Base-by-base conservation (phyloP, 192 early-diverging fungal species). In the Coemansia sp. region DNA sequence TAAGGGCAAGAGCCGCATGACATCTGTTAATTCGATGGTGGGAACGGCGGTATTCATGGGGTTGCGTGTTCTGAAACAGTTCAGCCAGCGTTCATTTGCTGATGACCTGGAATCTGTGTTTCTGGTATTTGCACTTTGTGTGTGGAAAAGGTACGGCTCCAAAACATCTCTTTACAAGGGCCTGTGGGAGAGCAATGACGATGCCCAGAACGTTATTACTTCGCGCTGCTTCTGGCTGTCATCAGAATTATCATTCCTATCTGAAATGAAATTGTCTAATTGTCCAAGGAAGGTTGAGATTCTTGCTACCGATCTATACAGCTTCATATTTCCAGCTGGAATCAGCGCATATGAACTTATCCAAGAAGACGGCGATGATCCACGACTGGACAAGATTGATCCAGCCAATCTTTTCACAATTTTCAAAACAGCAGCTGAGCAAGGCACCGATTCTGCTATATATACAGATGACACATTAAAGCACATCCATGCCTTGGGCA, bases 41-140 rank as follows among this genome's bases (percentile, higher is more conserved):
- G 62, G 45, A 16, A 63, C 62, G 7, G 46, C 45, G 6, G 39
- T 41, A 0, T 63, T n/a, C 16, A 63, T 63, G 62, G 37, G 62
- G 46, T 18, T 63, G 4, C 62, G 48, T 9, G 46, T 63, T 7
- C 62, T 63, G 5, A 26, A 41, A 8, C 15, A 48, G 19, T n/a
- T 12, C 32, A 49, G 32, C 46, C 46, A 19, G 22, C 62, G 62
- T n/a, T 41, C 46, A 9, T 13, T 63, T 9, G 2, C 49, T 7
- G 46, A 63, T 13, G 62, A 63, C 13, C 41, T 63, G 42, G 62
- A 63, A 22, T 63, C 62, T 19, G 22, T 63, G 1, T 63, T 63
- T 32, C 48, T 63, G 15, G 48, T 32, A 15, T 26, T 56, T 32
- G 1, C 22, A 6, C 15, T 26, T 22, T 9, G 8, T 56, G 9